Evolutionary conservation across 805 yeast species (phyloP), one percentile per base, ranked within the genome.

Genomic region (Isabelozyma pseudorhagii): DNA sequence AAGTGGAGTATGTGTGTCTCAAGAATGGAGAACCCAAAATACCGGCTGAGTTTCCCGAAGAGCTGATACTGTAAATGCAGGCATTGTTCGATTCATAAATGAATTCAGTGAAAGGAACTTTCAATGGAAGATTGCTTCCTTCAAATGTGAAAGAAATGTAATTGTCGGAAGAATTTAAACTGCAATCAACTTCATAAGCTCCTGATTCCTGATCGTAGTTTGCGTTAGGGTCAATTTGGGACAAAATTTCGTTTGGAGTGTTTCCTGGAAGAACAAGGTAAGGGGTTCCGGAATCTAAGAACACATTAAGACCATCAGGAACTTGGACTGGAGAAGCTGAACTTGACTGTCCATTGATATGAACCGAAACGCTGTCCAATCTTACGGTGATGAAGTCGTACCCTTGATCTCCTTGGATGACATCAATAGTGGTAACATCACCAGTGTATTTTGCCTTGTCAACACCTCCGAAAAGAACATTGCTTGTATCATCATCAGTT

Each of bases 241-340:
- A 3, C 10, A 31, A 9, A 31, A 31, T 31, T 4, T 9, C 36
- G 10, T 9, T 31, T 25, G 28, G 49, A 41, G 11, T 34, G 5
- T 46, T 46, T 3, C 45, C 41, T 11, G 87, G 86, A 5, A 78
- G 62, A 50, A 69, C 70, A 9, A 80, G 61, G 43, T 78, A 60
- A 11, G 87, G 79, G 11, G 85, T 76, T 40, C 88, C 88, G 3
- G 84, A 76, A 62, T 84, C 87, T 40, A 83, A 61, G 8, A 21
- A 2, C 25, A 21, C 25, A 21, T 21, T 21, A 21, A 21, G 25
- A 21, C 25, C 25, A 6, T 21, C 25, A 21, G 27, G 57, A 53
- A 15, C 39, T 15, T 14, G n/a, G 21, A 14, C 44, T 28, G 25
- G 14, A 43, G 25, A 21, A 5, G 25, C 5, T 21, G 25, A 21